Conservation (phyloP, 2,329 filamentous ascomycete species). For the Aspergillus glaucus region DNA sequence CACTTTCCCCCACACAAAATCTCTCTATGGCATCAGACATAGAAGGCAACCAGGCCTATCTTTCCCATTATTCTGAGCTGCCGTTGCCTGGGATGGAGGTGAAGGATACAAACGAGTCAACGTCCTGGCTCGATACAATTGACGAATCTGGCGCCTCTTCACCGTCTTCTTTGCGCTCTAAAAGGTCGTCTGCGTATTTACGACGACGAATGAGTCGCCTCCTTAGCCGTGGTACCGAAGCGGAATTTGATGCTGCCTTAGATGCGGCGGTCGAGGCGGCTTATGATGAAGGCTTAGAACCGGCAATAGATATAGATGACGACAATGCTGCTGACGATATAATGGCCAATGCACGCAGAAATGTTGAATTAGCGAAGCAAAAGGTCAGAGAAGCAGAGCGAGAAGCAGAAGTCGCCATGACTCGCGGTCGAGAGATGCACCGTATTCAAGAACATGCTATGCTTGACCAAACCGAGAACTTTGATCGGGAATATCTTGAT, state of each 20-base stretch:
- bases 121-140: constrained; percentile 90
- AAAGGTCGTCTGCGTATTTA: constrained; percentile 64
- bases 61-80: constrained; percentile 8
- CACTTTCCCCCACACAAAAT: background rate
- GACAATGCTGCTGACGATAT: constrained; percentile 26
- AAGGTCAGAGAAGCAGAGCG: constrained; percentile 66
- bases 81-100: constrained; percentile 16
- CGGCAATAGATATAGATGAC: constrained; percentile 39
- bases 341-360: constrained; percentile 51
- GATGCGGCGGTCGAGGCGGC: constrained; percentile 95
- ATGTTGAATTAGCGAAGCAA: constrained; percentile 70
- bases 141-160: constrained; percentile 82
- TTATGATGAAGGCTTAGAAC: constrained; percentile 86
- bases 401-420: constrained; percentile 58
- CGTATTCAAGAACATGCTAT: constrained; percentile 29
- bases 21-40: background rate
- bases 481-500: constrained; percentile 45
- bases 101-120: constrained; percentile 66
- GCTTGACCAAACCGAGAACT: constrained; percentile 14
- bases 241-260: constrained; percentile 87
- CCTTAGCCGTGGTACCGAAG: constrained; percentile 67
- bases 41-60: background rate
- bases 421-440: constrained; percentile 54
- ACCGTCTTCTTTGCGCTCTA: constrained; percentile 72
- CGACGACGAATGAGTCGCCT: constrained; percentile 64